Conservation (phyloP, 306 rosid genomes). For the Ceratonia siliqua region DNA sequence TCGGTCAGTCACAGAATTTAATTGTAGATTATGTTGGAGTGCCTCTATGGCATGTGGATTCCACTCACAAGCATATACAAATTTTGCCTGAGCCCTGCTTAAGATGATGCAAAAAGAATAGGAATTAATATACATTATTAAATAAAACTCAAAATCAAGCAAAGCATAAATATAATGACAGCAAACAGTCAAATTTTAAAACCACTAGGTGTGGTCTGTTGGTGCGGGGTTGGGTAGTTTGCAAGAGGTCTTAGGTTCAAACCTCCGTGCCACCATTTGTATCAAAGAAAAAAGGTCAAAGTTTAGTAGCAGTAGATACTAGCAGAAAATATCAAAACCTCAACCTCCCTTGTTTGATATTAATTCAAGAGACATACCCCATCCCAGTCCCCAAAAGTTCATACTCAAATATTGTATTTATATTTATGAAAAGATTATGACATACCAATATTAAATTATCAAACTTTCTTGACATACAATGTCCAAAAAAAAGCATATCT, state of each 20-base stretch:
- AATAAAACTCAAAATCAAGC: constrained; percentile 17
- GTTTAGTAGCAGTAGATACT: background rate
- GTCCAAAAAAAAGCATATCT: background rate
- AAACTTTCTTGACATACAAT: background rate
- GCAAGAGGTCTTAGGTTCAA: too few species aligned
- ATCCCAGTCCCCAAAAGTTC: constrained; percentile 11
- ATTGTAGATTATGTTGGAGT: constrained; percentile 65
- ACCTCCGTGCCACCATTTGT: too few species aligned
- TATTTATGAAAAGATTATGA: background rate
- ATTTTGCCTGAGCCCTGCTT: constrained; percentile 82
- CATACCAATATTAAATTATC: background rate
- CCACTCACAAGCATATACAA: constrained; percentile 96
- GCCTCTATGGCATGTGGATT: constrained; percentile 87
- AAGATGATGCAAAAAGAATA: constrained; percentile 35
- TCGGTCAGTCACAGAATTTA: constrained; percentile 66
- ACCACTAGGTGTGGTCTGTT: too few species aligned
- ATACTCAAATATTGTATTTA: constrained; percentile 18
- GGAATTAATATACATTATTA: background rate
- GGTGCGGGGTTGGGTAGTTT: too few species aligned
- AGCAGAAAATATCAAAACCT: background rate
- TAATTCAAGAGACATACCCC: constrained; percentile 1
- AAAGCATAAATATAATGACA: background rate
- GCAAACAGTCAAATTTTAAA: background rate
- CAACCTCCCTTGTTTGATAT: background rate
- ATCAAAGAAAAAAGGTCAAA: too few species aligned